Evolutionary conservation across 208 protist genomes (phyloP), one percentile per base, ranked within the genome.

Genomic region (Histomonas meleagridis): DNA sequence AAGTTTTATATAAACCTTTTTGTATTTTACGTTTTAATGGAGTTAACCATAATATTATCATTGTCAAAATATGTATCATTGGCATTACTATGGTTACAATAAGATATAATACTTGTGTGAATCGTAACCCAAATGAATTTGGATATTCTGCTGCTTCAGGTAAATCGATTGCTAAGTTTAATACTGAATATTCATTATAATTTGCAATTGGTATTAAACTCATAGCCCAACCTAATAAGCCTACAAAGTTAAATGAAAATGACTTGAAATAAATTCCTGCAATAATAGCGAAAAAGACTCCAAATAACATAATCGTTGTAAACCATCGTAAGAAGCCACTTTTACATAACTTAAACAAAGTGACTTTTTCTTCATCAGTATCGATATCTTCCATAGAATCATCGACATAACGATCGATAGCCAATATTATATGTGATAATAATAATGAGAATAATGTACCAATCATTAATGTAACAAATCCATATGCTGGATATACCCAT

Each of bases 11-110:
- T 14, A 79, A 79, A n/a, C 40, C 70, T n/a, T 18, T 48, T 35
- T 79, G 70, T 23, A 79, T 35, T 28, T 79, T 79, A 28, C 55
- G 48, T 10, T 65, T 93, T 32, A 96, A 46, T 81, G 95, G 95
- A 26, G 91, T 62, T n/a, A 95, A 78, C 94, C 95, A 96, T 21
- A 96, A 72, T 28, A 93, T 14, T 53, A 94, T 53, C 14, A 96
- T 62, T 0, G 90, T 48, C 0, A 95, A 23, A 35, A 96, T 65
- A 55, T 96, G 93, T 32, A 69, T 43, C 38, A 96, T 55, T 49
- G 95, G 95, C 43, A 96, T n/a, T 4, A 92, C 90, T n/a, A 96
- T 76, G 5, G 92, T 60, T 48, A 95, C 93, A 51, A 93, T 1
- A 55, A 94, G 93, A 38, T 92, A 95, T 16, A 92, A 92, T n/a